phyloP scores from a whole-genome alignment of 1,284 basidiomycete genomes.

The Mycena sp. region DNA sequence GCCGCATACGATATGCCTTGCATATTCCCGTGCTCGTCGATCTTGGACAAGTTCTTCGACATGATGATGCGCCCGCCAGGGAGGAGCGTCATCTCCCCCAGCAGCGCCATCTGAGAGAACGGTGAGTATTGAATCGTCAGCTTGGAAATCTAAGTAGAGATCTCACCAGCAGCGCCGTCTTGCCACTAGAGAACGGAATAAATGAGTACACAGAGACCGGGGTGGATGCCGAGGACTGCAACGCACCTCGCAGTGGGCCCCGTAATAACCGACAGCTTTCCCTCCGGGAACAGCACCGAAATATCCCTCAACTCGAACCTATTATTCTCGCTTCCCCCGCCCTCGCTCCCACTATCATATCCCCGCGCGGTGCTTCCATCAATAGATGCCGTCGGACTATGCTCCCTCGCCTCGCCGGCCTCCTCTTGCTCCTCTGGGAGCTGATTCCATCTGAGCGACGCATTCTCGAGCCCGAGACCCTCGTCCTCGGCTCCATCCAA shows the following conservation, averaged over 20 bases:
- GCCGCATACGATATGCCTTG: slow-evolving; percentile 87
- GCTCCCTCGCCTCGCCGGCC: not conserved
- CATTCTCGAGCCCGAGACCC: slow-evolving; percentile 64
- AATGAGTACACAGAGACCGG: not conserved
- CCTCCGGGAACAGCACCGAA: slow-evolving; percentile 34
- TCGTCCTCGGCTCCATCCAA: slow-evolving; percentile 40
- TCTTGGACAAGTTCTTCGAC: slow-evolving; percentile 65
- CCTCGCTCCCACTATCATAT: slow-evolving; percentile 25
- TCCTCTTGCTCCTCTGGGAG: slow-evolving; percentile 44
- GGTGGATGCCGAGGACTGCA: not conserved
- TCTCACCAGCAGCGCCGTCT: slow-evolving; percentile 76
- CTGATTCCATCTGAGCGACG: slow-evolving; percentile 69
- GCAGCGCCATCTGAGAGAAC: slow-evolving; percentile 68
- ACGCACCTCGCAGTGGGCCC: slow-evolving; percentile 59
- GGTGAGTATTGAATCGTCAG: not conserved
- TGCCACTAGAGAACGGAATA: slow-evolving; percentile 57
- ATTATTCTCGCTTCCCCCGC: slow-evolving; percentile 42
- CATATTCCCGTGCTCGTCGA: slow-evolving; percentile 73
- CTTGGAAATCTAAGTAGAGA: not conserved
- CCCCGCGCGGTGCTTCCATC: slow-evolving; percentile 23
- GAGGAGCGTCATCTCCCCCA: slow-evolving; percentile 71
- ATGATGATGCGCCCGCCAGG: slow-evolving; percentile 64
- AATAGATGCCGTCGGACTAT: slow-evolving; percentile 11
- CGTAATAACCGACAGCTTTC: slow-evolving; percentile 33
- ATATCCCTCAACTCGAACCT: slow-evolving; percentile 51